Evolutionary conservation across 2,329 filamentous ascomycete genomes (phyloP).

Genomic region (Pseudogymnoascus sp.): DNA sequence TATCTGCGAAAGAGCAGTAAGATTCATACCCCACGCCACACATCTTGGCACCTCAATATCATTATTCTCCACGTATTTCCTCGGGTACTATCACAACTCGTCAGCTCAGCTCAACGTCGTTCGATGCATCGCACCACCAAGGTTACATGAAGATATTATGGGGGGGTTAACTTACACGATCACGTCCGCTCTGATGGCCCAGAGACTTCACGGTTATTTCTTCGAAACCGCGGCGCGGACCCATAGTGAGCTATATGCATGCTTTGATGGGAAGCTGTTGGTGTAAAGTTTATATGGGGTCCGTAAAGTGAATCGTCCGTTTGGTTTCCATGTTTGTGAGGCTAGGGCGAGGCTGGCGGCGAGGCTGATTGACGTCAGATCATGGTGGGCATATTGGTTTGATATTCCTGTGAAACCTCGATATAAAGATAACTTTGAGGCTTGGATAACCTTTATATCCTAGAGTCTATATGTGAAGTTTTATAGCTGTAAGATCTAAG

Average conservation of each 20-base stretch:
- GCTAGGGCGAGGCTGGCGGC: slow-evolving; percentile 5
- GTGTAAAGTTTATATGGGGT: neutral
- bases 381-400: neutral
- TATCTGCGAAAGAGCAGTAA: slow-evolving; percentile 48
- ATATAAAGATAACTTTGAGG: neutral
- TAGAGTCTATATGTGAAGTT: neutral
- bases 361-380: slow-evolving; percentile 4
- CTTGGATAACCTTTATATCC: neutral
- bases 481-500: neutral
- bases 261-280: neutral
- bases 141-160: neutral
- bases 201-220: slow-evolving; percentile 15
- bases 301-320: neutral
- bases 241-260: neutral
- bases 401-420: neutral
- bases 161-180: slow-evolving; percentile 11
- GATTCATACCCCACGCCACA: slow-evolving; percentile 40
- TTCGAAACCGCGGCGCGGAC: slow-evolving; percentile 10
- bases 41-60: slow-evolving; percentile 3
- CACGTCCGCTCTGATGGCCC: slow-evolving; percentile 9
- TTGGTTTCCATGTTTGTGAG: neutral
- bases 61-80: neutral
- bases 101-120: neutral
- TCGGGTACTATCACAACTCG: slow-evolving; percentile 1
- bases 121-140: neutral